Percentiles rank a stretch among this genome's conserved stretches.
Evolutionary conservation across 2,329 filamentous ascomycete genomes (phyloP).

Genomic region (Phyllosticta citribraziliensis): DNA sequence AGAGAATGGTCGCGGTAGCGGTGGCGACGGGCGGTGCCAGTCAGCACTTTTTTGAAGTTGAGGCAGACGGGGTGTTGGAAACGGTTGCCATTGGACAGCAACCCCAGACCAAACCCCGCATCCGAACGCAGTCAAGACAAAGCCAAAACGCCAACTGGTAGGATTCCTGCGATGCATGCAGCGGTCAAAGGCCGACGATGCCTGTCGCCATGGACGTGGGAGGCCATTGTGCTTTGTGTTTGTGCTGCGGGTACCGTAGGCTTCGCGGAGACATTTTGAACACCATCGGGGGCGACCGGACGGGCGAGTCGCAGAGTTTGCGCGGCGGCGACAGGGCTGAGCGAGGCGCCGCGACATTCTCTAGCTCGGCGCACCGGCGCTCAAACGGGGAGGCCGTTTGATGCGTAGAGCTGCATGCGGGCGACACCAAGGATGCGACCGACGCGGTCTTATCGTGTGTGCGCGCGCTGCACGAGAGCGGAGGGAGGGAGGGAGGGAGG

Average conservation of each 20-base stretch:
- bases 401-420: neutral
- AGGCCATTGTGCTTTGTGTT: too few relatives aligned
- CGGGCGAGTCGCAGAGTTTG: neutral
- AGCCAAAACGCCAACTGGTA: neutral
- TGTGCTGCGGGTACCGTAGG: too few relatives aligned
- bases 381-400: neutral
- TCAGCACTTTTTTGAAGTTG: neutral
- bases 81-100: neutral
- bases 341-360: neutral
- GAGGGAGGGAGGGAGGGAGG: neutral
- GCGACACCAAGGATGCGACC: neutral
- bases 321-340: neutral
- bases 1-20: neutral
- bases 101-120: neutral
- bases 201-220: neutral
- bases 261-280: neutral
- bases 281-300: neutral
- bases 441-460: neutral
- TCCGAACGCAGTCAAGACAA: neutral
- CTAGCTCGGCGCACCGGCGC: neutral
- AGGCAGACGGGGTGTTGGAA: neutral
- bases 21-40: neutral
- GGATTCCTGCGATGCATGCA: neutral
- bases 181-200: neutral
- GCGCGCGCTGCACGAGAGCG: neutral